Percentiles rank a stretch among this genome's conserved stretches.
Conservation (phyloP, 176 grass and related monocot genomes). For the Poa pratensis region DNA sequence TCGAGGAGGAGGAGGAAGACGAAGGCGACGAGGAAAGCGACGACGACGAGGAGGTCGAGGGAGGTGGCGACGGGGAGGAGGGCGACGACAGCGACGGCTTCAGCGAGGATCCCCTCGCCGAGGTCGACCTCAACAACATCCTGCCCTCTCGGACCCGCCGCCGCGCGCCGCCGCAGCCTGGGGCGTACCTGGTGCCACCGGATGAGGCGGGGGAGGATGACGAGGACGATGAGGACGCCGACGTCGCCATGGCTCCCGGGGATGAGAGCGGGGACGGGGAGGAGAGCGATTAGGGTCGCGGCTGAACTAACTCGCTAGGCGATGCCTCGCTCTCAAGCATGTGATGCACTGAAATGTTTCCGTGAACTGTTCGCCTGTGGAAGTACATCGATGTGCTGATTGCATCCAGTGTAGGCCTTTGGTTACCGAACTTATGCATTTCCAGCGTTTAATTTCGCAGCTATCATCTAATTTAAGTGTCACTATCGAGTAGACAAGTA, state of each 20-base stretch:
- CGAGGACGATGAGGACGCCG: conserved; percentile 56
- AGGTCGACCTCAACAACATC: conserved; percentile 81
- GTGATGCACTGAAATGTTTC: neutral
- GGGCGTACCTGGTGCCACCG: conserved; percentile 55
- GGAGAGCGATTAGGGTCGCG: conserved; percentile 54
- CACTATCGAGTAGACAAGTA: neutral
- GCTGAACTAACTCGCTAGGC: conserved; percentile 24
- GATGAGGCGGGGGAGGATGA: conserved; percentile 55
- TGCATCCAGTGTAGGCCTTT: conserved; percentile 2
- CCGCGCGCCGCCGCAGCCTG: conserved; percentile 53
- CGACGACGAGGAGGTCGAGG: neutral
- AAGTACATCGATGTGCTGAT: neutral
- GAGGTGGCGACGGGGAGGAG: conserved; percentile 15
- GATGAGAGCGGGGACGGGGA: conserved; percentile 44
- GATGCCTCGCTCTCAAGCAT: conserved; percentile 6
- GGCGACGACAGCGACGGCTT: conserved; percentile 48
- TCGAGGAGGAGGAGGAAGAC: conserved; percentile 46
- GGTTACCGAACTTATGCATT: neutral
- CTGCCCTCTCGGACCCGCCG: conserved; percentile 75
- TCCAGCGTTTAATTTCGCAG: neutral
- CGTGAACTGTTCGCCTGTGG: neutral
- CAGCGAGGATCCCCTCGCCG: conserved; percentile 64
- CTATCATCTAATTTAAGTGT: neutral
- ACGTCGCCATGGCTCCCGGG: conserved; percentile 36
- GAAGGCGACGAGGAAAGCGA: neutral